phyloP scores from a whole-genome alignment of 208 protist genomes.

The Crithidia expoeki region DNA sequence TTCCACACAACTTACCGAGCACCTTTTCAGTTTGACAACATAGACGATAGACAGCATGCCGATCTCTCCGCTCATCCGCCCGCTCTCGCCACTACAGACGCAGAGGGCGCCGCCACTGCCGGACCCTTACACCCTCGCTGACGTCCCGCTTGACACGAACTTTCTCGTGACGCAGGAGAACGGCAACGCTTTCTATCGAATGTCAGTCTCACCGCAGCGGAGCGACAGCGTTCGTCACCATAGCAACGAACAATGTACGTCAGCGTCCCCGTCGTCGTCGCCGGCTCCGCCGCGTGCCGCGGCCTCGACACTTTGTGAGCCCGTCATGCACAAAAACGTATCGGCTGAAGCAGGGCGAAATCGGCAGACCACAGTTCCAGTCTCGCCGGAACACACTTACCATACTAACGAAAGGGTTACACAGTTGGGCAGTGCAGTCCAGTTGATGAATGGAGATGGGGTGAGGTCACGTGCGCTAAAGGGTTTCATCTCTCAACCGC shows the following conservation, averaged over 20 bases:
- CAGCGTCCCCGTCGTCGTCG: neutral
- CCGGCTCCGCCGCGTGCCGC: neutral
- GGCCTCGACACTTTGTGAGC: neutral
- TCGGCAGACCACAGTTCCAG: too few species aligned
- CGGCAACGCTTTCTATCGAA: neutral
- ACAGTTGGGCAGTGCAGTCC: neutral
- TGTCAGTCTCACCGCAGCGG: neutral
- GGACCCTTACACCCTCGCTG: conserved; percentile 16
- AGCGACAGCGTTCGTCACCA: neutral
- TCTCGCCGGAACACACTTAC: too few species aligned
- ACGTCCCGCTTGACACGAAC: neutral
- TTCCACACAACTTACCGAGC: too few species aligned
- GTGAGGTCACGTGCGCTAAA: neutral
- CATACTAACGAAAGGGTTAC: neutral
- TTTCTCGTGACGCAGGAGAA: neutral
- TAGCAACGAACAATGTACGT: neutral
- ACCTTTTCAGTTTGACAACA: too few species aligned
- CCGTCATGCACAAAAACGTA: neutral
- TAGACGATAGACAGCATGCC: conserved; percentile 15
- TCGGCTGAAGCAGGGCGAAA: too few species aligned
- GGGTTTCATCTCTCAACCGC: neutral
- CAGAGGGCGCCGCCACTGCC: conserved; percentile 27
- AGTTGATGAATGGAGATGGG: neutral
- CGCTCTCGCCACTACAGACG: conserved; percentile 37
- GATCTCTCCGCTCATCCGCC: conserved; percentile 29